These are phyloP conservation scores for Cruciata laevipes DNA, from an alignment of 257 asterid species.

Conservation along the genomic window DNA sequence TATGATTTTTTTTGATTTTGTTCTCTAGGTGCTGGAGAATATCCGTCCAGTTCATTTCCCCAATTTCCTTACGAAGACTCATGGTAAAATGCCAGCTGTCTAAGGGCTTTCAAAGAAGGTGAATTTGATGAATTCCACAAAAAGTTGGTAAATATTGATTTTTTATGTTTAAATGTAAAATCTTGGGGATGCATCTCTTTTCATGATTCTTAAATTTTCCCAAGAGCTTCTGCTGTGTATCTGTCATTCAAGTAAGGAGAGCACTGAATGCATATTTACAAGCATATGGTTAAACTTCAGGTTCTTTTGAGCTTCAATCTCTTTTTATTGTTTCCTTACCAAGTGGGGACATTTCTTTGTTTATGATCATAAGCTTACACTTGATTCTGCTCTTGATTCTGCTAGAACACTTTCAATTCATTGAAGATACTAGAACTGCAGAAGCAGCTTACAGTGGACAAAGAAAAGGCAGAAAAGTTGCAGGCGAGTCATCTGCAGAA, in stretches of 20 bases:
- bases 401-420: too few species aligned
- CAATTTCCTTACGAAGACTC: too few species aligned
- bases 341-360: neutral
- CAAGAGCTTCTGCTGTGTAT: conserved; percentile 87
- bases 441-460: conserved; percentile 87
- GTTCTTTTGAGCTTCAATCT: conserved; percentile 31
- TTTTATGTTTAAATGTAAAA: neutral
- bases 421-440: conserved; percentile 76
- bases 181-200: neutral
- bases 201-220: conserved; percentile 18
- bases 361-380: neutral
- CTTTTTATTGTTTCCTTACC: conserved; percentile 6
- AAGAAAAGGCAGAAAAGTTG: conserved; percentile 75
- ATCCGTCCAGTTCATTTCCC: too few species aligned
- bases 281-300: conserved; percentile 86
- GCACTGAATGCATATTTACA: conserved; percentile 79
- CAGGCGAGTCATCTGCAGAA: conserved; percentile 42
- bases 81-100: too few species aligned
- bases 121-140: conserved; percentile 58
- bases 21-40: too few species aligned
- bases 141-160: conserved; percentile 31
- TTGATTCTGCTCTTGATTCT: conserved; percentile 12
- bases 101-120: conserved; percentile 81
- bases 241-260: conserved; percentile 83
- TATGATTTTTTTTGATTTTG: too few species aligned